Base-by-base conservation (phyloP, 2,329 filamentous ascomycete genomes). In the Cercospora sojina region DNA sequence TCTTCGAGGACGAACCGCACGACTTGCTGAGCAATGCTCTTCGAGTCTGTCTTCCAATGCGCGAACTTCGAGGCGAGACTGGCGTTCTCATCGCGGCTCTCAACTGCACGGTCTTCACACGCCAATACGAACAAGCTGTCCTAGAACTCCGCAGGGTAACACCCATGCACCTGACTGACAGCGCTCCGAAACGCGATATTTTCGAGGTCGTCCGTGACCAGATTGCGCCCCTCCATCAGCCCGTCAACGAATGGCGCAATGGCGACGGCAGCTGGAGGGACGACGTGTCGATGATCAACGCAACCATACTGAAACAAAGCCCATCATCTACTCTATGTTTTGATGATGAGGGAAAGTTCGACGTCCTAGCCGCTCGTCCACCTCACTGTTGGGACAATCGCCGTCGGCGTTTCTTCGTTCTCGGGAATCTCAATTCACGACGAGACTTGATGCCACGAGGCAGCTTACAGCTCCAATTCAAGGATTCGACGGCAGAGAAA, bases 291-390 rank as follows among this genome's bases (percentile, higher is more conserved):
- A 49, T 62, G 29, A 47, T 41, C 12, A 38, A 62, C 6, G 43
- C 59, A 2, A 62, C 43, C 29, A 38, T 62, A n/a, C 47, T 62
- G n/a, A 60, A 60, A 10, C 58, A 60, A 38, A 60, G 58, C 16
- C 35, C 41, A 10, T 60, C 58, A 1, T 60, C 58, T 3, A 47
- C 27, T 7, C 18, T 60, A 12, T 43, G 16, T 13, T 6, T 60
- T 2, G 38, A 49, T 9, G 58, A 60, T 23, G 18, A 60, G 7
- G 23, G 13, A 3, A 0, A 23, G 4, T 43, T 47, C 9, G 38
- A 60, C 8, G 58, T 60, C 20, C 6, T 60, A 10, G 23, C 23
- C 6, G 58, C 58, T 6, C 16, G 25, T 4, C 58, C 58, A 5
- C 58, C 38, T n/a, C 35, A 60, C 8, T 49, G 58, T 9, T 60